Evolutionary conservation across 108 stramenopile species (phyloP), one percentile per base, ranked within the genome.

Genomic region (Cylindrotheca fusiformis): DNA sequence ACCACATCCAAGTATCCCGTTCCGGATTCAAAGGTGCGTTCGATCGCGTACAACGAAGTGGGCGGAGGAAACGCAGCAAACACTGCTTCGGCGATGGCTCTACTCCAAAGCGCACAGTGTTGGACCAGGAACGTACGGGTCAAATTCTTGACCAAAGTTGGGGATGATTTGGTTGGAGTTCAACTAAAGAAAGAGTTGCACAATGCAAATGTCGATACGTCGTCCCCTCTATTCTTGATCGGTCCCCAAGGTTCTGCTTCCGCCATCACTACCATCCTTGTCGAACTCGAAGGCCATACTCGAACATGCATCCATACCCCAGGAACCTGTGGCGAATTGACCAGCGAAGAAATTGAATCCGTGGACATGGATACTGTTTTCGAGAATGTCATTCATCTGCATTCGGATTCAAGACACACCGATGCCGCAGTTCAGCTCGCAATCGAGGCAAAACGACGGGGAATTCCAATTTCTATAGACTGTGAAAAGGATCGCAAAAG

Each of bases 21-120:
- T 21, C 57, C 69, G 6, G 83, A 80, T 63, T 21, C 74, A 51
- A 84, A 84, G 54, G 36, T 77, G 22, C 72, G 73, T 53, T 70
- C 73, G 5, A 75, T 62, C 1, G n/a, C 52, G 18, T 80, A 74
- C 54, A 24, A 75, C 33, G 83, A 80, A 68, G 53, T 63, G 0
- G 77, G 83, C n/a, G 83, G 83, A 12, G 83, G 83, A 19, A 80
- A 80, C 49, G 72, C 76, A 21, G 78, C 79, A 30, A 84, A 84
- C 54, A 62, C 71, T 2, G 78, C 79, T 3, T 29, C 74, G 0
- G 75, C 75, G 55, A 76, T 73, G 67, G 27, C 32, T 33, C 44
- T 50, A 49, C 28, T 59, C 23, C 32, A 6, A 2, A 21, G 23
- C 18, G 32, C 2, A 59, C 32, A 55, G 2, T 30, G 55, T 32